Evolutionary conservation across 2,329 filamentous ascomycete species (phyloP).

Genomic region (Emericellopsis atlantica): DNA sequence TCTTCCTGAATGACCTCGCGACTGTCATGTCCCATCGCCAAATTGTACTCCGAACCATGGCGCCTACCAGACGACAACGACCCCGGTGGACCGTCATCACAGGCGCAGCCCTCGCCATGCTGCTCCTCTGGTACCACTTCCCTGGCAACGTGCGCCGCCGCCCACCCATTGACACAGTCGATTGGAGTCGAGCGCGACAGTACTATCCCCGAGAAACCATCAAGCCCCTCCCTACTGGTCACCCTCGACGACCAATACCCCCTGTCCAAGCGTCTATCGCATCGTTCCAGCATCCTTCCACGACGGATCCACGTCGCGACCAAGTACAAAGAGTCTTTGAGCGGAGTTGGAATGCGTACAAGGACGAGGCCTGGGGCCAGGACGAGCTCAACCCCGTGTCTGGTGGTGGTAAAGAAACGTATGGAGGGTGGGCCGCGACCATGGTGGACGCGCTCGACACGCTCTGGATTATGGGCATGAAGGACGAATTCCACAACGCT

Average conservation of each 20-base stretch:
- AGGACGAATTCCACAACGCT: slow-evolving; percentile 42
- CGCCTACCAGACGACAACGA: no score
- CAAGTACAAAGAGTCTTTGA: slow-evolving; percentile 3
- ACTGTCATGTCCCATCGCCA: no score
- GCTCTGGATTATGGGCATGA: slow-evolving; percentile 48
- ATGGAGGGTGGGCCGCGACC: slow-evolving; percentile 45
- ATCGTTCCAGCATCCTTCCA: slow-evolving; percentile 1
- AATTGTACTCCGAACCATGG: no score
- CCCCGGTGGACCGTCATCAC: slow-evolving; percentile 3
- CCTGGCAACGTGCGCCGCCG: slow-evolving; percentile 16
- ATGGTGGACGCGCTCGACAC: slow-evolving; percentile 49
- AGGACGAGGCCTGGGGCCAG: slow-evolving; percentile 35
- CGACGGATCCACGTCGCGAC: slow-evolving; percentile 3
- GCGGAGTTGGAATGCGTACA: slow-evolving; percentile 34
- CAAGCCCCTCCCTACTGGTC: slow-evolving; percentile 3
- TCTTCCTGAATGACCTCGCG: no score
- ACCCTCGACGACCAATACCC: slow-evolving; percentile 10
- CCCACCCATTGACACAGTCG: neutral
- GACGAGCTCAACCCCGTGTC: slow-evolving; percentile 38
- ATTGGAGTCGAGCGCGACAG: slow-evolving; percentile 2
- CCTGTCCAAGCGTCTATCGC: slow-evolving; percentile 3
- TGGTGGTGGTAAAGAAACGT: slow-evolving; percentile 28
- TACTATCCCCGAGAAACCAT: slow-evolving; percentile 3
- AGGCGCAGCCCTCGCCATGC: slow-evolving; percentile 6
- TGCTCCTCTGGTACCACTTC: slow-evolving; percentile 10